A percentile compares a stretch with the other conserved stretches of the same genome.
phyloP scores from a whole-genome alignment of 441 rosid species.

The Theobroma grandiflorum region DNA sequence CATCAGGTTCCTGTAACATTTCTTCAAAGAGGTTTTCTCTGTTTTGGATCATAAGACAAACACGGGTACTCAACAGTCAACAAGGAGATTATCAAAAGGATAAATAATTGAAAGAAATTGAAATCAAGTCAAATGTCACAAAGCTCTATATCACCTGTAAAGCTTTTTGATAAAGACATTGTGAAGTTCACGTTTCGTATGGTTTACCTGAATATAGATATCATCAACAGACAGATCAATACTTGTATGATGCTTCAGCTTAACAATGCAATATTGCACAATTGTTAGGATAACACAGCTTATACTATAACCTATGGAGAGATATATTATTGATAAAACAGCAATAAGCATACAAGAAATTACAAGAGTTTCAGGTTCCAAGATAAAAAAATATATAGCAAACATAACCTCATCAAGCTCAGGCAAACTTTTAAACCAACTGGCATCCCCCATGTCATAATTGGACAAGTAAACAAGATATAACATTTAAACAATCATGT shows the following conservation, averaged over 20 bases:
- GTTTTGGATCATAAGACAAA: slow-evolving; percentile 38
- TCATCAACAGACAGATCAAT: slow-evolving; percentile 29
- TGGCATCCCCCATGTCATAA: background rate
- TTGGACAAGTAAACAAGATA: slow-evolving; percentile 10
- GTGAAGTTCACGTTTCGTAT: slow-evolving; percentile 87
- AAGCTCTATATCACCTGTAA: slow-evolving; percentile 48
- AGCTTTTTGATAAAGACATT: slow-evolving; percentile 82
- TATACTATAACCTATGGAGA: background rate
- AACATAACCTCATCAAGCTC: background rate
- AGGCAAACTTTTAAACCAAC: slow-evolving; percentile 2
- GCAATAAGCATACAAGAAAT: background rate
- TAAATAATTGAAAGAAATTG: background rate
- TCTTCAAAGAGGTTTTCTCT: slow-evolving; percentile 99
- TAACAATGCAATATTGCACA: slow-evolving; percentile 18
- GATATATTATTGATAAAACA: no score
- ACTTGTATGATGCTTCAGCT: background rate
- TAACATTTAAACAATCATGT: background rate
- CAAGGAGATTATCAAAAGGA: slow-evolving; percentile 7
- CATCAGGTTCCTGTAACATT: slow-evolving; percentile 99
- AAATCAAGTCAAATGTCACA: slow-evolving; percentile 11
- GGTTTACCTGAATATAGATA: slow-evolving; percentile 70
- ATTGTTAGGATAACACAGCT: background rate
- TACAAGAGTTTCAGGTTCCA: background rate
- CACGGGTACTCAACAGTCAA: background rate
- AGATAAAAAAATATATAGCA: background rate